Percentiles rank a stretch among this genome's conserved stretches.
These are phyloP conservation scores for Aspergillus alliaceus DNA, from an alignment of 2,329 filamentous ascomycete species.

Conservation along the genomic window DNA sequence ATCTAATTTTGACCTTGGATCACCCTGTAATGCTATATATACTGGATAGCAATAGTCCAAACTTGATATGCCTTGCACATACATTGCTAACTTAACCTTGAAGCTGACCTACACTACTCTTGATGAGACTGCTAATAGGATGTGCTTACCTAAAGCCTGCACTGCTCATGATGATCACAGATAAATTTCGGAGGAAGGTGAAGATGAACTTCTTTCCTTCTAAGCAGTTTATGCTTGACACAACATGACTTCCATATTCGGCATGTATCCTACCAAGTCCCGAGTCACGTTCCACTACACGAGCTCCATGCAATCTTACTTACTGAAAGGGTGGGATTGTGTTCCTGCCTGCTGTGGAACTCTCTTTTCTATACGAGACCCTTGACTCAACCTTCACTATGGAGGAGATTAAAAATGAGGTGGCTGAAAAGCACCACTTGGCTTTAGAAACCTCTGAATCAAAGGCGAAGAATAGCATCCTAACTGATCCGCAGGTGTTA, in stretches of 20 bases:
- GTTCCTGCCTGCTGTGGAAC: neutral
- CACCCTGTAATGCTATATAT: too few species aligned
- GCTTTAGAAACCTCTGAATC: neutral
- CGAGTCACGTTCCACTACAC: neutral
- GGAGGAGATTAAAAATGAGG: conserved; percentile 14
- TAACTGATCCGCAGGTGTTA: neutral
- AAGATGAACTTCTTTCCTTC: neutral
- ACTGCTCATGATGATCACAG: neutral
- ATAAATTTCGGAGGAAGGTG: neutral
- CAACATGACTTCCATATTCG: conserved; percentile 4
- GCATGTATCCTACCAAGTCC: neutral
- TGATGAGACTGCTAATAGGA: too few species aligned
- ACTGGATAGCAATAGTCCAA: too few species aligned
- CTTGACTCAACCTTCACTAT: neutral
- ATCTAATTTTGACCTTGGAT: too few species aligned
- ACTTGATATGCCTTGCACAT: too few species aligned
- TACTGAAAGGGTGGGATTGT: neutral
- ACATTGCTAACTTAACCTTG: too few species aligned
- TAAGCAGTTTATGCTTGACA: neutral
- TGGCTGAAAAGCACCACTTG: neutral
- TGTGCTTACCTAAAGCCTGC: neutral
- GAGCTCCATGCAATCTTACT: neutral
- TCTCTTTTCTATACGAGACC: neutral
- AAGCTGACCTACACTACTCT: too few species aligned
- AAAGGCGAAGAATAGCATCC: neutral